Evolutionary conservation across 2,329 filamentous ascomycete genomes (phyloP).

Genomic region (Nemania abortiva): DNA sequence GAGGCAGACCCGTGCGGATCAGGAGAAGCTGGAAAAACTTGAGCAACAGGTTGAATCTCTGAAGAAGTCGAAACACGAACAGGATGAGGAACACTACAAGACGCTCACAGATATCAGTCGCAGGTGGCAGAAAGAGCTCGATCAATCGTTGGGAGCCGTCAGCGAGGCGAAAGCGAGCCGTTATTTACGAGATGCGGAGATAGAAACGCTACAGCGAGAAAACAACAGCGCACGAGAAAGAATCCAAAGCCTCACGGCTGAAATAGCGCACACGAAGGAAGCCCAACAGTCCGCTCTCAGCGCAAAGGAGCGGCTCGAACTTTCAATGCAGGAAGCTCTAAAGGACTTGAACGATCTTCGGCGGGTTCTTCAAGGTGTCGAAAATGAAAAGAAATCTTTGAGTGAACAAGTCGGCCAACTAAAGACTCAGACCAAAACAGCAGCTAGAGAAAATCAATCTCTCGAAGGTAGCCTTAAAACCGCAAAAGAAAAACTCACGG

Average conservation of each 20-base stretch:
- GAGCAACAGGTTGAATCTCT: conserved; percentile 9
- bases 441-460: background rate
- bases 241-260: background rate
- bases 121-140: conserved; percentile 8
- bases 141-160: background rate
- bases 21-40: conserved; percentile 2
- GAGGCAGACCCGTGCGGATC: background rate
- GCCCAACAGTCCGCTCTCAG: background rate
- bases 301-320: background rate
- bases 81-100: conserved; percentile 8
- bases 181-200: background rate
- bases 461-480: background rate
- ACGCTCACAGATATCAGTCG: conserved; percentile 8
- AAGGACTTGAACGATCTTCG: background rate
- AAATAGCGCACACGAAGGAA: background rate
- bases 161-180: conserved; percentile 2
- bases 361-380: background rate
- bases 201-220: background rate
- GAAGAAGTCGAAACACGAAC: conserved; percentile 12
- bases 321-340: background rate
- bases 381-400: conserved; percentile 3
- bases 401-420: conserved; percentile 8
- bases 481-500: background rate
- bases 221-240: background rate
- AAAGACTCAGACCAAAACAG: background rate